Base-by-base conservation (phyloP, 371 early-diverging fungal species). In the Batrachochytrium dendrobatidis region DNA sequence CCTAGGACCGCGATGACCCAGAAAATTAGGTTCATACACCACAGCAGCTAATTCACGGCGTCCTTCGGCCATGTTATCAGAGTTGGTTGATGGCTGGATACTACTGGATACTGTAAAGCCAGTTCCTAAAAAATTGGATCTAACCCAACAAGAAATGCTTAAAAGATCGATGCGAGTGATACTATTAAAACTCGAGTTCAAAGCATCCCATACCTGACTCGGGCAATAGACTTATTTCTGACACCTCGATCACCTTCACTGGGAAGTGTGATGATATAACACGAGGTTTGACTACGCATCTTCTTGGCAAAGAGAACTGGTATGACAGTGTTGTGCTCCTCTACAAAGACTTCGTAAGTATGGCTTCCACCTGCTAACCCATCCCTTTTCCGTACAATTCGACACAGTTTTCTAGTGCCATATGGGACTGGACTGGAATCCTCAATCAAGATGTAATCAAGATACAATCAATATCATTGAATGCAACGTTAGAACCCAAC, bases 1-100 rank as follows among this genome's bases (percentile, higher is more conserved):
- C 34, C 96, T 81, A 8, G 96, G 96, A 0, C 94, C 96, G 68
- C 88, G 89, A 63, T 89, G 83, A 8, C 94, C 93, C 34, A 94
- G 77, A 8, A 92, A 83, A 64, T 92, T 92, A 1, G 89, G 87
- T 51, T 92, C 89, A 88, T 92, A 51, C 26, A 34, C 44, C 33
- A 25, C 12, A 18, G 8, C 24, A 22, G 25, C n/a, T 8, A 2
- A 10, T 58, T 7, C 30, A 25, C 20, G 12, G 17, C 10, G 34
- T 2, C 24, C 33, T 3, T 52, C 24, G 0, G 34, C 15, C 18
- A 44, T 6, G 31, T 68, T 80, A 50, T 71, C 62, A 10, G 12
- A 32, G 54, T 25, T 58, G 32, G 43, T 30, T 63, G 39, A 26
- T 48, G 28, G 86, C 84, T 55, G 79, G 81, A 34, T 87, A 68